A percentile compares a stretch with the other conserved stretches of the same genome.
These are phyloP conservation scores for Drosera capensis DNA, from an alignment of 148 eudicot genomes.

Conservation along the genomic window DNA sequence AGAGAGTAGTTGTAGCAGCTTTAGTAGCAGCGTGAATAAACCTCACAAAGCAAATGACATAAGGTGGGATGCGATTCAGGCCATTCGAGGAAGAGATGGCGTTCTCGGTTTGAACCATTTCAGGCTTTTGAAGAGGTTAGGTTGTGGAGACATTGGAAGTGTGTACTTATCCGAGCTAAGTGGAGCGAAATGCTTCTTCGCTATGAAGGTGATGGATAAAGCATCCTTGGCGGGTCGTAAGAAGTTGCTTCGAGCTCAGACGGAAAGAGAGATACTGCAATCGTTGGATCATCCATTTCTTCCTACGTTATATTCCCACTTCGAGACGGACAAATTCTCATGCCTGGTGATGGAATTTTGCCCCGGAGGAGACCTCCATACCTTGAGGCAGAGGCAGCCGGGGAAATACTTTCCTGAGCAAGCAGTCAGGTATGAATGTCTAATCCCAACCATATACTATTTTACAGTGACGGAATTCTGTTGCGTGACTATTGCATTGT, in stretches of 20 bases:
- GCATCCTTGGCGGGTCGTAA: background rate
- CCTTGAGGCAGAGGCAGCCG: background rate
- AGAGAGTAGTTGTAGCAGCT: slow-evolving; percentile 10
- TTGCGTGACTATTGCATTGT: background rate
- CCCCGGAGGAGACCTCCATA: background rate
- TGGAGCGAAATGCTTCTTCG: background rate
- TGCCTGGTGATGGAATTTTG: background rate
- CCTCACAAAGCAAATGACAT: slow-evolving; percentile 4
- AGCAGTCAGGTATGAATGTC: background rate
- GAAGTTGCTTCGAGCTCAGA: background rate
- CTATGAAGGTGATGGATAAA: too few relatives aligned
- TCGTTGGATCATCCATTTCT: background rate
- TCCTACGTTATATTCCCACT: too few relatives aligned
- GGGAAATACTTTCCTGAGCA: background rate
- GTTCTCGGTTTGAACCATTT: slow-evolving; percentile 8
- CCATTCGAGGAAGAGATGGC: background rate
- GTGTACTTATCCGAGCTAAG: background rate
- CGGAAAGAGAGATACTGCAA: background rate
- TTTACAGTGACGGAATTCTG: background rate
- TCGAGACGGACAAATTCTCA: too few relatives aligned
- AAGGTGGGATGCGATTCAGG: background rate
- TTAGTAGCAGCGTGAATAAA: slow-evolving; percentile 8
- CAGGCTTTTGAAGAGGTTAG: slow-evolving; percentile 3
- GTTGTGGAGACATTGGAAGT: background rate
- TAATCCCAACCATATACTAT: background rate